Evolutionary conservation across 441 rosid genomes (phyloP).

Genomic region (Euphorbia celastroides): DNA sequence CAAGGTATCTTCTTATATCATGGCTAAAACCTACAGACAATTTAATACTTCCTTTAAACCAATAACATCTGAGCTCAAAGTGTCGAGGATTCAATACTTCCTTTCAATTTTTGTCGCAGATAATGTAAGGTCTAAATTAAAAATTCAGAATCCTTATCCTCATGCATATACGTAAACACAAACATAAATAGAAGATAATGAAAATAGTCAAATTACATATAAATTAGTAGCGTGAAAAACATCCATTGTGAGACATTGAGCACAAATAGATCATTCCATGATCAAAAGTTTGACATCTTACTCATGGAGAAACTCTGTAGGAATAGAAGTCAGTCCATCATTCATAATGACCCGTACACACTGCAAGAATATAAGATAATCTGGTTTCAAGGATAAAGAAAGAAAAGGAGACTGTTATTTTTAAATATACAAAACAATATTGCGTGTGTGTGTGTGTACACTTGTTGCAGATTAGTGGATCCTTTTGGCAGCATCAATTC

Average conservation of each 20-base stretch:
- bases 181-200: not conserved
- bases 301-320: slow-evolving; percentile 79
- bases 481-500: not conserved
- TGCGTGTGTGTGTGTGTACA: not conserved
- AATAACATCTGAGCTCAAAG: not conserved
- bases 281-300: slow-evolving; percentile 37
- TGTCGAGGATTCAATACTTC: not conserved
- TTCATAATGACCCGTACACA: slow-evolving; percentile 89
- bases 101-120: not conserved
- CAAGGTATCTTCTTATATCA: not conserved
- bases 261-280: slow-evolving; percentile 1
- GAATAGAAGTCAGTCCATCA: slow-evolving; percentile 86
- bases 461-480: not conserved
- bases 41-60: too few species aligned
- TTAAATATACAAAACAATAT: not conserved
- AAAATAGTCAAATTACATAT: not conserved
- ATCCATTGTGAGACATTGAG: not conserved
- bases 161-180: not conserved
- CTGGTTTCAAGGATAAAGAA: slow-evolving; percentile 16
- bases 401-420: not conserved
- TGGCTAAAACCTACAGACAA: not conserved
- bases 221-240: not conserved
- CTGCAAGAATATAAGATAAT: slow-evolving; percentile 40
- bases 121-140: not conserved
- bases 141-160: slow-evolving; percentile 5